Percentiles rank a stretch among this genome's conserved stretches.
Conservation (phyloP, 1,284 basidiomycete genomes). For the Athelia sp. region DNA sequence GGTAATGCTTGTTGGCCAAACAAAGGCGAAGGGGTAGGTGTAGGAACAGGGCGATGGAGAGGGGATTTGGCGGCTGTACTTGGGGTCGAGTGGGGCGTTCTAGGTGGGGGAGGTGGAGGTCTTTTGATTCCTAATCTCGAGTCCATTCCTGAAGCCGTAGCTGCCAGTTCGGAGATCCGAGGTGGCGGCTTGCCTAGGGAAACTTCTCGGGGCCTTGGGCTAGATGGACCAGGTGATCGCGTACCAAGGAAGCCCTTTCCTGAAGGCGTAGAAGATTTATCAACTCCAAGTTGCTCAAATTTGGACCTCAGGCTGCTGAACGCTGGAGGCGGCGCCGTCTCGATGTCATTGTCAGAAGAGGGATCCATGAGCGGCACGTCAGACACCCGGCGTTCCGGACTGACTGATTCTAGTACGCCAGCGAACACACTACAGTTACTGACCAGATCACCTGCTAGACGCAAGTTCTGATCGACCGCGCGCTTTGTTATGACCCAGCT, state of each 20-base stretch:
- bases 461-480: no score
- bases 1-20: neutral
- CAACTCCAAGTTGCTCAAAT: conserved; percentile 55
- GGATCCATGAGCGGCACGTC: neutral
- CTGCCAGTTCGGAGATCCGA: conserved; percentile 26
- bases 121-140: conserved; percentile 36
- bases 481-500: no score
- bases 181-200: conserved; percentile 27
- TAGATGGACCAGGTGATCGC: conserved; percentile 24
- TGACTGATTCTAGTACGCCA: no score
- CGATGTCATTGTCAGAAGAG: conserved; percentile 26
- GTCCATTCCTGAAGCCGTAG: conserved; percentile 51
- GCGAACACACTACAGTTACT: no score
- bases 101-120: conserved; percentile 54
- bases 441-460: no score
- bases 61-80: conserved; percentile 35
- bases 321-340: conserved; percentile 49
- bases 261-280: conserved; percentile 6
- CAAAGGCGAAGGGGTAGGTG: conserved; percentile 23
- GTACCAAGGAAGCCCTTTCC: conserved; percentile 9
- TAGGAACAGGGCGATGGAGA: conserved; percentile 37
- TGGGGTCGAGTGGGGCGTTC: conserved; percentile 30
- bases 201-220: conserved; percentile 34
- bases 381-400: neutral
- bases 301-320: conserved; percentile 63